phyloP scores from a whole-genome alignment of 176 grass and related monocot genomes.

The Phragmites australis region DNA sequence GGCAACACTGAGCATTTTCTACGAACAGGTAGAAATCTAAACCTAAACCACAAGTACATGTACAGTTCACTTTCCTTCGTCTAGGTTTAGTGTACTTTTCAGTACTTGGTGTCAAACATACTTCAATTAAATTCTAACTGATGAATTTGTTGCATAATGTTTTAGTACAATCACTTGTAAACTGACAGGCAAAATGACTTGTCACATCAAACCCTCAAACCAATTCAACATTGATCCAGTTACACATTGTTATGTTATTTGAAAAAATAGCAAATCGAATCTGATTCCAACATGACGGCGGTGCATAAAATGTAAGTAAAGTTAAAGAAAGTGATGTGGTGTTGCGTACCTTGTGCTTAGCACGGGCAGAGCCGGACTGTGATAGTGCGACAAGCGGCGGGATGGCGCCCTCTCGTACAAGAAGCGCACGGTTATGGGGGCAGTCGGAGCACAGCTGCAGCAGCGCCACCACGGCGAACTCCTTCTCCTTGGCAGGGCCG shows the following conservation, averaged over 20 bases:
- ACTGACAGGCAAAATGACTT: slow-evolving; percentile 8
- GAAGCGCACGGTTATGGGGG: slow-evolving; percentile 69
- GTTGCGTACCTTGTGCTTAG: slow-evolving; percentile 83
- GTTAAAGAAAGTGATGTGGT: background rate
- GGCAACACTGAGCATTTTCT: background rate
- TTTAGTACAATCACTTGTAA: slow-evolving; percentile 16
- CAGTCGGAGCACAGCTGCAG: slow-evolving; percentile 83
- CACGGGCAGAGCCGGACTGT: slow-evolving; percentile 80
- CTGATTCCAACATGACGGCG: background rate
- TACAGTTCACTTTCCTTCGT: background rate
- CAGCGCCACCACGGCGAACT: slow-evolving; percentile 86
- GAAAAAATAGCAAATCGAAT: slow-evolving; percentile 1
- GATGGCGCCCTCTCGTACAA: slow-evolving; percentile 95
- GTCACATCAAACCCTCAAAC: slow-evolving; percentile 30
- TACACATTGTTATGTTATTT: background rate
- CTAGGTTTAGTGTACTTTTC: slow-evolving; percentile 21
- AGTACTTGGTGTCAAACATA: slow-evolving; percentile 24
- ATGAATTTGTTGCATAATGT: slow-evolving; percentile 1
- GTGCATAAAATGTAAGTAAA: background rate
- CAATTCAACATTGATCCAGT: background rate
- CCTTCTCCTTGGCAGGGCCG: slow-evolving; percentile 77
- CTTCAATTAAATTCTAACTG: slow-evolving; percentile 17
- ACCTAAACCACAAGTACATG: slow-evolving; percentile 35
- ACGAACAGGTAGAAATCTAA: slow-evolving; percentile 27
- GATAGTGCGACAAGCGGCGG: slow-evolving; percentile 91